Percentiles rank a stretch among this genome's conserved stretches.
Conservation (phyloP, 805 yeast species). For the Candida chauliodis region DNA sequence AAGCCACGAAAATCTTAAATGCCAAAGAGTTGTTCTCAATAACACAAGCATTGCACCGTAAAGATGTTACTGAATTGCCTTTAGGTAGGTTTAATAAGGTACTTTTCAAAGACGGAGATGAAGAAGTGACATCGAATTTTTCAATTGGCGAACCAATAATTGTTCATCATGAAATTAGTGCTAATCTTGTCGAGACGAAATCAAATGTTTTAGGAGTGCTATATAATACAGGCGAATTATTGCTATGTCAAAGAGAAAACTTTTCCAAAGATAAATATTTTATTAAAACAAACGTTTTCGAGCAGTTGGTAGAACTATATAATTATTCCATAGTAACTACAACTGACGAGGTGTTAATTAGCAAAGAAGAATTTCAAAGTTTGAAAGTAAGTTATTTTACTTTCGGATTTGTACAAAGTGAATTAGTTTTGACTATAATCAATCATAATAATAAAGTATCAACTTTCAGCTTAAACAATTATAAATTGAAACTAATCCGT, state of each 20-base stretch:
- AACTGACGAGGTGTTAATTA: slow-evolving; percentile 18
- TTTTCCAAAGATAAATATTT: slow-evolving; percentile 20
- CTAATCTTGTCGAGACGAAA: slow-evolving; percentile 18
- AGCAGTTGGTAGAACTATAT: slow-evolving; percentile 21
- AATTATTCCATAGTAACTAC: slow-evolving; percentile 14
- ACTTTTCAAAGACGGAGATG: slow-evolving; percentile 23
- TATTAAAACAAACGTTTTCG: slow-evolving; percentile 25
- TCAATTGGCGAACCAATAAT: slow-evolving; percentile 30
- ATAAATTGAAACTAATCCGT: neutral
- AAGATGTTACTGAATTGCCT: slow-evolving; percentile 24
- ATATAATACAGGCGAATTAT: slow-evolving; percentile 35
- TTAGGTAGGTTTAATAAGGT: slow-evolving; percentile 26
- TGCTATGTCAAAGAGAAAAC: slow-evolving; percentile 27
- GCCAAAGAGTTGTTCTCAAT: slow-evolving; percentile 24
- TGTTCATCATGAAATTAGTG: slow-evolving; percentile 35
- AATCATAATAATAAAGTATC: slow-evolving; percentile 9
- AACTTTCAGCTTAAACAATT: slow-evolving; percentile 7
- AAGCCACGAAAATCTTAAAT: slow-evolving; percentile 14
- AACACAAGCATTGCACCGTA: slow-evolving; percentile 24
- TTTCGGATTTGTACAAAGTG: slow-evolving; percentile 12
- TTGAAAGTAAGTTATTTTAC: slow-evolving; percentile 27
- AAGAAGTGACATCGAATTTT: slow-evolving; percentile 22
- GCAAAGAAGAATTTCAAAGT: slow-evolving; percentile 17
- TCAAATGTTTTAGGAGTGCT: slow-evolving; percentile 31
- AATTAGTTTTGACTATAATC: slow-evolving; percentile 5